These are phyloP conservation scores for Volvariella volvacea DNA, from an alignment of 1,284 basidiomycete species.

Conservation along the genomic window DNA sequence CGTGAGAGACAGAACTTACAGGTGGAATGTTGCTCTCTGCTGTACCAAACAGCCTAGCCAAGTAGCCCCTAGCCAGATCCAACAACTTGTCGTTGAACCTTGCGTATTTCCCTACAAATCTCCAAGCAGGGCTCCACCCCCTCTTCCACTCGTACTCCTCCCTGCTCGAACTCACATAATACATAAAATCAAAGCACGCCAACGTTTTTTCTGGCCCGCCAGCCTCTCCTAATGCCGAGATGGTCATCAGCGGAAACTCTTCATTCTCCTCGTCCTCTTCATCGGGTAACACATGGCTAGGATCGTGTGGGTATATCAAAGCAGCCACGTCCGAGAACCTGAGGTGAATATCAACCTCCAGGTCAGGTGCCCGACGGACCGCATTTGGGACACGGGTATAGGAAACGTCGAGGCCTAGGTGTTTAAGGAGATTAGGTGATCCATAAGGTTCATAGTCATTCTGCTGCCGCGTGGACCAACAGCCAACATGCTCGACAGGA, in stretches of 20 bases:
- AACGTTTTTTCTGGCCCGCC: conserved; percentile 29
- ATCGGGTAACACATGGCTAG: conserved; percentile 8
- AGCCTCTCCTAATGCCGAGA: conserved; percentile 18
- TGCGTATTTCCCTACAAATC: conserved; percentile 34
- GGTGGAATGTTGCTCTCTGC: conserved; percentile 16
- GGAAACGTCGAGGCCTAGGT: conserved; percentile 24
- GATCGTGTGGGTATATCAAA: conserved; percentile 16
- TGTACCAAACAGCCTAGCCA: conserved; percentile 16
- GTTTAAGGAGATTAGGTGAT: conserved; percentile 16
- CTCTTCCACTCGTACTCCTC: conserved; percentile 23
- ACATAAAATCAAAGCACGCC: conserved; percentile 35
- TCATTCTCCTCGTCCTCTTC: conserved; percentile 1
- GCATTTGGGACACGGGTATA: conserved; percentile 23
- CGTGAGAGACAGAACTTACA: conserved; percentile 12
- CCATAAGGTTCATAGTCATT: conserved; percentile 15
- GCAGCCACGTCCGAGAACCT: conserved; percentile 21
- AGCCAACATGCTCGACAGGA: conserved; percentile 27
- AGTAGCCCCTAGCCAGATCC: conserved; percentile 18
- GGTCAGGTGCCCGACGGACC: conserved; percentile 12
- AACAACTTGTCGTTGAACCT: conserved; percentile 26
- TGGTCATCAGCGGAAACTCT: conserved; percentile 12
- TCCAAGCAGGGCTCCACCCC: conserved; percentile 37
- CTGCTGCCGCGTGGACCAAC: conserved; percentile 28
- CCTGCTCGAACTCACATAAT: conserved; percentile 25
- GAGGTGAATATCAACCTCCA: conserved; percentile 16